Evolutionary conservation across 2,329 filamentous ascomycete genomes (phyloP).

Genomic region (Kalmusia sp.): DNA sequence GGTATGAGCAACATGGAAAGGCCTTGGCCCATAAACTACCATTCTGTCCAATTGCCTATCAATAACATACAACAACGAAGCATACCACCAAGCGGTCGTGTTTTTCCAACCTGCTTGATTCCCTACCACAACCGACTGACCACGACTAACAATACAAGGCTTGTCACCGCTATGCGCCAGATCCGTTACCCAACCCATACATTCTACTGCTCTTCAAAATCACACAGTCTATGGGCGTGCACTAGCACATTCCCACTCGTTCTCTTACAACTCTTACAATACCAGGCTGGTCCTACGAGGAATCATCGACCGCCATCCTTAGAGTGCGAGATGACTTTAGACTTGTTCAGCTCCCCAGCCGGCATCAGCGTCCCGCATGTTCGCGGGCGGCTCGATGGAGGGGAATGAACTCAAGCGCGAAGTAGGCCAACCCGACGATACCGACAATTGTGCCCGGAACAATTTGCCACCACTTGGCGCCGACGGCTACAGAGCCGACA

Average conservation of each 20-base stretch:
- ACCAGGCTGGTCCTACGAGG: slow-evolving; percentile 15
- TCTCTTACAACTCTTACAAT: not conserved
- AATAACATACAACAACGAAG: slow-evolving; percentile 7
- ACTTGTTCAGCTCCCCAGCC: slow-evolving; percentile 63
- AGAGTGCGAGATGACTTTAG: slow-evolving; percentile 34
- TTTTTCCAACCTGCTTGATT: no score
- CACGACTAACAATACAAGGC: not conserved
- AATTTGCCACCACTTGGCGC: slow-evolving; percentile 69
- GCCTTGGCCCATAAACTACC: not conserved
- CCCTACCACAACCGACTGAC: no score
- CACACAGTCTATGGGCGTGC: slow-evolving; percentile 19
- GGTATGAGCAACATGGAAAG: no score
- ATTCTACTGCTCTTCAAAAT: not conserved
- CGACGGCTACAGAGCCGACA: slow-evolving; percentile 83
- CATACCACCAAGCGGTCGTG: no score
- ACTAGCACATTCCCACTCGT: slow-evolving; percentile 14
- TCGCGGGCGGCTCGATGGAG: slow-evolving; percentile 60
- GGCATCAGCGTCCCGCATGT: slow-evolving; percentile 61
- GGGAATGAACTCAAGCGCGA: slow-evolving; percentile 58
- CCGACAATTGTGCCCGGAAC: slow-evolving; percentile 82
- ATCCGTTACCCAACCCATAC: slow-evolving; percentile 4
- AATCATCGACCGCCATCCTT: slow-evolving; percentile 39
- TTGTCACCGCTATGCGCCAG: slow-evolving; percentile 11
- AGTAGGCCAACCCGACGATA: slow-evolving; percentile 78
- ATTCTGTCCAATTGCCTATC: not conserved